Conservation (phyloP, 768 basidiomycete genomes). For the Termitomyces sp. region DNA sequence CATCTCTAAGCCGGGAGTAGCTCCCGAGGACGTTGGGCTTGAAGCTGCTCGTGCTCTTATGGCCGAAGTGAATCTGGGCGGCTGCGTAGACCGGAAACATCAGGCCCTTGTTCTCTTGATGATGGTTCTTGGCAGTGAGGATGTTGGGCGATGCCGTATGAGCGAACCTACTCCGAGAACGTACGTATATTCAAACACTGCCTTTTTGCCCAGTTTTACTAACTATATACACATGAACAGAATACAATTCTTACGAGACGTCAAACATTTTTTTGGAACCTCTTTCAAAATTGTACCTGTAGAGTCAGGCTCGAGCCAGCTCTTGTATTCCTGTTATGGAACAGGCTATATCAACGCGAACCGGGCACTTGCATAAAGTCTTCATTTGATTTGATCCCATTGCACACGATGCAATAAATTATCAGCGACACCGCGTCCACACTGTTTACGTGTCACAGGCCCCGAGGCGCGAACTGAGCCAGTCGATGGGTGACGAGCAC, state of each 20-base stretch:
- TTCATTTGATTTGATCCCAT: not conserved
- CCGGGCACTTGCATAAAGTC: conserved; percentile 53
- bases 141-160: conserved; percentile 89
- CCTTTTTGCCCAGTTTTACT: not conserved
- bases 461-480: not conserved
- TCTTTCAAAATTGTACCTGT: conserved; percentile 86
- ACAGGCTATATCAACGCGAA: conserved; percentile 90
- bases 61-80: conserved; percentile 75
- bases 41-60: conserved; percentile 78
- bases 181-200: conserved; percentile 42
- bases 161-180: conserved; percentile 79
- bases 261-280: conserved; percentile 81
- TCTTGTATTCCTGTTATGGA: conserved; percentile 88
- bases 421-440: not conserved
- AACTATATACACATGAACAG: conserved; percentile 38
- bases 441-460: not conserved
- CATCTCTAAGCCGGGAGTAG: conserved; percentile 74
- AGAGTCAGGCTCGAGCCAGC: conserved; percentile 53
- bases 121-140: conserved; percentile 97
- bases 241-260: conserved; percentile 88
- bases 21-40: conserved; percentile 92
- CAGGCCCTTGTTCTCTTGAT: conserved; percentile 82
- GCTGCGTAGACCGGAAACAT: conserved; percentile 89
- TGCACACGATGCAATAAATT: not conserved
- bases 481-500: not conserved